Conservation (phyloP, 2,329 filamentous ascomycete genomes). For the Ascochyta viciae-villosae region DNA sequence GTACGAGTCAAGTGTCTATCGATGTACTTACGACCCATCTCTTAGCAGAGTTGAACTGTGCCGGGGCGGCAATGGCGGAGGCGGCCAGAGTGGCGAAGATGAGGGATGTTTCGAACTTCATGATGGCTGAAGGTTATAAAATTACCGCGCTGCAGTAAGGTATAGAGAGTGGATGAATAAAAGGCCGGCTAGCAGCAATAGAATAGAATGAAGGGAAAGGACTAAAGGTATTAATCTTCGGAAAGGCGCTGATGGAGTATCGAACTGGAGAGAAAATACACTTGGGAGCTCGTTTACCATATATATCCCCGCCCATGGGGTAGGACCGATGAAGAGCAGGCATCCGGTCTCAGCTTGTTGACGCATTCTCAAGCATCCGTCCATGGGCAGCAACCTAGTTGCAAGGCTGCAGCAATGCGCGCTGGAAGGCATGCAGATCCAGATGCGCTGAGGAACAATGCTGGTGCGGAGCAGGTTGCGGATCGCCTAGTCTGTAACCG, state of each 20-base stretch:
- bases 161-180: slow-evolving; percentile 17
- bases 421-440: slow-evolving; percentile 21
- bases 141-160: slow-evolving; percentile 38
- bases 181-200: slow-evolving; percentile 40
- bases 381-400: slow-evolving; percentile 17
- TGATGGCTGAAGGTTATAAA: slow-evolving; percentile 17
- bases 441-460: slow-evolving; percentile 23
- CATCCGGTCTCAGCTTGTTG: slow-evolving; percentile 17
- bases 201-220: slow-evolving; percentile 19
- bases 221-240: slow-evolving; percentile 11
- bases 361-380: slow-evolving; percentile 13
- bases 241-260: slow-evolving; percentile 11
- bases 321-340: slow-evolving; percentile 14
- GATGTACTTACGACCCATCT: slow-evolving; percentile 34
- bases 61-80: slow-evolving; percentile 36
- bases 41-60: slow-evolving; percentile 27
- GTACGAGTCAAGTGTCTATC: neutral
- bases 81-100: slow-evolving; percentile 37
- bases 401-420: slow-evolving; percentile 22
- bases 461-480: slow-evolving; percentile 29
- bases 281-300: neutral
- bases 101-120: slow-evolving; percentile 41
- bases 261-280: slow-evolving; percentile 12
- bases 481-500: slow-evolving; percentile 32
- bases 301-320: slow-evolving; percentile 18